These are phyloP conservation scores for Penicillium cosmopolitanum DNA, from an alignment of 495 filamentous ascomycete genomes.

Conservation along the genomic window DNA sequence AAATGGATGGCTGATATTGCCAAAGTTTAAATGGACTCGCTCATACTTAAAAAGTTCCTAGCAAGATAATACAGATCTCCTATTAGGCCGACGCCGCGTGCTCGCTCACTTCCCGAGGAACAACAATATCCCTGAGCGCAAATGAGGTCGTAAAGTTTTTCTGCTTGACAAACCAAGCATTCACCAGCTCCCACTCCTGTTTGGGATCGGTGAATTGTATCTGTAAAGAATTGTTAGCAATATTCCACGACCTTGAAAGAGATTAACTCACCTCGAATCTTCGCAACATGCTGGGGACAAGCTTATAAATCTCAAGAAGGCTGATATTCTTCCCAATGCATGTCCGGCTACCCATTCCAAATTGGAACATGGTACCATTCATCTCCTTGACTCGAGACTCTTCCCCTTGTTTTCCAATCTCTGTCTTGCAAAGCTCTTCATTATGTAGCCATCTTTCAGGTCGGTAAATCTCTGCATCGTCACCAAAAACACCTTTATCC, in stretches of 20 bases:
- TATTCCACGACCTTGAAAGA: not conserved
- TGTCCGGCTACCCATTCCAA: slow-evolving; percentile 64
- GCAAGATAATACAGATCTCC: too few species aligned
- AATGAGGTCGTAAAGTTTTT: slow-evolving; percentile 24
- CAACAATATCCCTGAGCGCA: slow-evolving; percentile 17
- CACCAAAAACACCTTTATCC: slow-evolving; percentile 59
- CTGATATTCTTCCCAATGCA: slow-evolving; percentile 78
- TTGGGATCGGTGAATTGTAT: slow-evolving; percentile 30
- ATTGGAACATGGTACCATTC: slow-evolving; percentile 36
- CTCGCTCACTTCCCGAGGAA: not conserved
- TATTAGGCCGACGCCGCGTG: not conserved
- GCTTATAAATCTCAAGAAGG: slow-evolving; percentile 77
- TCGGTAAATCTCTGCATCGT: slow-evolving; percentile 57
- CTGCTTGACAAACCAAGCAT: slow-evolving; percentile 40
- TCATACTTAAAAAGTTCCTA: too few species aligned
- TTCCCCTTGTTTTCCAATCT: slow-evolving; percentile 9
- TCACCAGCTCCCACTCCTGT: slow-evolving; percentile 33
- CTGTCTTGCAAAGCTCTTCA: slow-evolving; percentile 26
- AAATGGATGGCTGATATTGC: too few species aligned
- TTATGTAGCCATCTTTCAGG: slow-evolving; percentile 64
- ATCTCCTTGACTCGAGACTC: slow-evolving; percentile 19
- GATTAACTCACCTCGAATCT: slow-evolving; percentile 55
- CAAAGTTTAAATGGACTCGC: too few species aligned
- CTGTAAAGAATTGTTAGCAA: slow-evolving; percentile 19
- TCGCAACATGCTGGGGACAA: slow-evolving; percentile 70